Conservation (phyloP, 371 early-diverging fungal genomes). For the Circinella minor region DNA sequence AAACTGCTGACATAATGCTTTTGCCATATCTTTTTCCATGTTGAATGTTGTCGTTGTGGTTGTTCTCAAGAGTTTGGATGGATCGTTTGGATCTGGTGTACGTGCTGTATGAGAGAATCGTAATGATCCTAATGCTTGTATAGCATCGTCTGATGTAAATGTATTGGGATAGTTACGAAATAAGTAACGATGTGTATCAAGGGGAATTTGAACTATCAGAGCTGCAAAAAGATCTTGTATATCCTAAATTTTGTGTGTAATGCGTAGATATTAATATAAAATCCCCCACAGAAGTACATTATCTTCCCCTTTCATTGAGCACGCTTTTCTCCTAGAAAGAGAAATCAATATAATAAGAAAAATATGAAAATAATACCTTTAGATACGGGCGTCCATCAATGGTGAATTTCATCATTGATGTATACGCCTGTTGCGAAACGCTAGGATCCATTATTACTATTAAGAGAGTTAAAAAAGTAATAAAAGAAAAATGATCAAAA, state of each 20-base stretch:
- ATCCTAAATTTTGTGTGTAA: slow-evolving; percentile 38
- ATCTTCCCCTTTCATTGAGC: neutral
- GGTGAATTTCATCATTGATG: slow-evolving; percentile 58
- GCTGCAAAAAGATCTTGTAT: slow-evolving; percentile 70
- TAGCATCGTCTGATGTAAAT: slow-evolving; percentile 66
- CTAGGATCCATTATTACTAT: slow-evolving; percentile 7
- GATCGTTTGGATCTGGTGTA: slow-evolving; percentile 63
- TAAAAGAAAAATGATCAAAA: slow-evolving; percentile 2
- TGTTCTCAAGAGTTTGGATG: slow-evolving; percentile 49
- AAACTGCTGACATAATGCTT: slow-evolving; percentile 66
- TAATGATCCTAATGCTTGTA: slow-evolving; percentile 55
- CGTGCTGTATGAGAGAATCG: slow-evolving; percentile 60
- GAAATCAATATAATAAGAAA: no score
- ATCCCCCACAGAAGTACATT: neutral
- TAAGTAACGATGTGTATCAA: slow-evolving; percentile 58
- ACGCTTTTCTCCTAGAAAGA: no score
- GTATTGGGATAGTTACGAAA: slow-evolving; percentile 64
- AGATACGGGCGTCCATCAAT: slow-evolving; percentile 54
- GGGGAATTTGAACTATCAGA: slow-evolving; percentile 60
- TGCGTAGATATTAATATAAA: slow-evolving; percentile 7
- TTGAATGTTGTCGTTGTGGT: slow-evolving; percentile 70
- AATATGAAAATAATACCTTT: slow-evolving; percentile 30
- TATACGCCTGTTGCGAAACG: slow-evolving; percentile 48
- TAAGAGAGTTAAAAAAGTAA: neutral
- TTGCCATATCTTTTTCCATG: slow-evolving; percentile 69